Base-by-base conservation (phyloP, 257 asterid genomes). In the Fraxinus cuspidata region DNA sequence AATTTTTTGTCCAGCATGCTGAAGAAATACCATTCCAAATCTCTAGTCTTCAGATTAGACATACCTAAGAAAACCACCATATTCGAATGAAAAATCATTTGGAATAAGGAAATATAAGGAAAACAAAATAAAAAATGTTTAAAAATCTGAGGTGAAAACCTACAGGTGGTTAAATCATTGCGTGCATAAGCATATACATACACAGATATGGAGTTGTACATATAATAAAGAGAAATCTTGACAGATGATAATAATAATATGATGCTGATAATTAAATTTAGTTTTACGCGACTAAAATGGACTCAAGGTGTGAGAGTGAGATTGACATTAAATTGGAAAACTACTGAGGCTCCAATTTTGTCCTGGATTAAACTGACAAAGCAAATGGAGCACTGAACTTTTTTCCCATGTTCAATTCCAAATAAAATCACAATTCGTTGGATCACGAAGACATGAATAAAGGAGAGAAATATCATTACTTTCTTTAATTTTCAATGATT, bases 11-110 rank as follows among this genome's bases (percentile, higher is more conserved):
- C 98, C 74, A 90, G 88, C 80, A 89, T 76, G 74, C 98, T 91
- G 86, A 95, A 93, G 83, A 93, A 91, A 76, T 93, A 95, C 98
- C 99, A 95, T 83, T 95, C 99, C 77, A 86, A 78, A 81, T 95
- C 99, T 82, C 97, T 87, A 53, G 87, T 84, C 88, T 86, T 90
- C 86, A 92, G 85, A 85, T 81, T 88, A 16, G 99, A 91, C 78
- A 84, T 84, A 79, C 89, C 99, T 95, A 75, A 71, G 78, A 77
- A 29, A 13, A 13, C 70, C 75, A 32, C 56, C 69, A 18, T 49
- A 19, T 74, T 63, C 69, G 31, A 40, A 77, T 51, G 21, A 58
- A 60, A 60, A 63, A 44, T 70, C 15, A 68, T 40, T 23, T 79
- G 27, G 23, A 58, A 70, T 23, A 25, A 80, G 31, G n/a, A 37